Evolutionary conservation across 768 basidiomycete species (phyloP).

Genomic region (Exsudoporus frostii): DNA sequence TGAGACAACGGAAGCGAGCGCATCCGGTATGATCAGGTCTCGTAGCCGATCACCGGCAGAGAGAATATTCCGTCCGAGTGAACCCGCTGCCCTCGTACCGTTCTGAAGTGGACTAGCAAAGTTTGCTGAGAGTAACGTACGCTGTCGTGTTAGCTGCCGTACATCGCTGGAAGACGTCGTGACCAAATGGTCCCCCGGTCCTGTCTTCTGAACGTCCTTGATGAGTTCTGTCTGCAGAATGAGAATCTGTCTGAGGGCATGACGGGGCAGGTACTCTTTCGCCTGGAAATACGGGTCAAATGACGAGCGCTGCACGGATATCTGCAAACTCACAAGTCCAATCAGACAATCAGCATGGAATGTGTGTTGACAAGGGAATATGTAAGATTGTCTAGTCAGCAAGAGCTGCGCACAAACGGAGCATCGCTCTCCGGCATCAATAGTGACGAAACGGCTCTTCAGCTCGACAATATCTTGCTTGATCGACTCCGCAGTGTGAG

Average conservation of each 20-base stretch:
- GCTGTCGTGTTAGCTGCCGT: conserved; percentile 51
- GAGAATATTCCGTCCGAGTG: conserved; percentile 75
- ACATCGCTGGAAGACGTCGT: conserved; percentile 34
- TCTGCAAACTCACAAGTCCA: conserved; percentile 64
- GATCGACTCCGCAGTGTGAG: conserved; percentile 87
- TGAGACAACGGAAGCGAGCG: conserved; percentile 80
- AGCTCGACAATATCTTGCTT: conserved; percentile 85
- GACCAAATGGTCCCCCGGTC: conserved; percentile 33
- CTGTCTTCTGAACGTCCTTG: conserved; percentile 40
- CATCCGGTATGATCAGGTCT: conserved; percentile 92
- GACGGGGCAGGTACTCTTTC: conserved; percentile 85
- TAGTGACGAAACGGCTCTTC: conserved; percentile 86
- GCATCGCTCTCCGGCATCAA: conserved; percentile 85
- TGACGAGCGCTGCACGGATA: not conserved
- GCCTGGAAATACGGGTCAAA: conserved; percentile 49
- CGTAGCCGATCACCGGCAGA: conserved; percentile 87
- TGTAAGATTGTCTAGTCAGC: conserved; percentile 91
- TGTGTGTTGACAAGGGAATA: conserved; percentile 96
- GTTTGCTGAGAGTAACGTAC: conserved; percentile 72
- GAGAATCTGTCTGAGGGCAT: conserved; percentile 80
- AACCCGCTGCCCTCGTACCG: conserved; percentile 60
- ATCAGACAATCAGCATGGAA: conserved; percentile 99
- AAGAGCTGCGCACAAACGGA: conserved; percentile 74
- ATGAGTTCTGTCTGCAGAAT: conserved; percentile 82
- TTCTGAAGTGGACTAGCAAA: conserved; percentile 61